These are phyloP conservation scores for Fagopyrum homotropicum DNA, from an alignment of 148 eudicot species.

Conservation along the genomic window DNA sequence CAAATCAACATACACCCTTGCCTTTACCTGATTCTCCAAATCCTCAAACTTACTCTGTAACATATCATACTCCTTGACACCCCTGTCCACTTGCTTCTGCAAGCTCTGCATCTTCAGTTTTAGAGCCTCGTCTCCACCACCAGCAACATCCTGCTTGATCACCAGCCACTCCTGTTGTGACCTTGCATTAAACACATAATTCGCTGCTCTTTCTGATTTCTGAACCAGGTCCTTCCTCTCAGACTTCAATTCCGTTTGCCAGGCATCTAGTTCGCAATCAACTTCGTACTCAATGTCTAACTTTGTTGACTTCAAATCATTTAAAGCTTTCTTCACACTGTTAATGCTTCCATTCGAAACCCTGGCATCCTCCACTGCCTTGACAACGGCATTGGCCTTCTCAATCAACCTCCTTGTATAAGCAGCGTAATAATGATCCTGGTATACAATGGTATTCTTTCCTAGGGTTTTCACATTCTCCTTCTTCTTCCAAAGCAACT, in stretches of 20 bases:
- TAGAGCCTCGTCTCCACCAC: slow-evolving; percentile 22
- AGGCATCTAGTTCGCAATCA: slow-evolving; percentile 40
- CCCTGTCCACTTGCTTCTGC: slow-evolving; percentile 34
- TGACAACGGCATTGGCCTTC: slow-evolving; percentile 34
- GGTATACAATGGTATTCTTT: slow-evolving; percentile 17
- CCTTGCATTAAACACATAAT: slow-evolving; percentile 23
- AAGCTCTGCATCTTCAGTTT: slow-evolving; percentile 35
- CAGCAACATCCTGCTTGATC: slow-evolving; percentile 12
- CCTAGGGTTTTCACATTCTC: slow-evolving; percentile 19
- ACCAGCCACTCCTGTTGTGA: slow-evolving; percentile 43
- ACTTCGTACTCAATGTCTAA: slow-evolving; percentile 53
- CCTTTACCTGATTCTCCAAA: slow-evolving; percentile 45
- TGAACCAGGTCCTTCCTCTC: slow-evolving; percentile 31
- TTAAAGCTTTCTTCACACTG: slow-evolving; percentile 38
- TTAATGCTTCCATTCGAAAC: slow-evolving; percentile 24
- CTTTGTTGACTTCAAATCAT: slow-evolving; percentile 46
- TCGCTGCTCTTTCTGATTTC: slow-evolving; percentile 23
- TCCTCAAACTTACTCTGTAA: slow-evolving; percentile 48
- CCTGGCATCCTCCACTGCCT: slow-evolving; percentile 50
- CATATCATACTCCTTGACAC: slow-evolving; percentile 48
- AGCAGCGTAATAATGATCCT: slow-evolving; percentile 48
- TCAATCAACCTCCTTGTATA: slow-evolving; percentile 43
- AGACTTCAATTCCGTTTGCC: slow-evolving; percentile 34
- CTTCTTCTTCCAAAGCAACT: slow-evolving; percentile 27
- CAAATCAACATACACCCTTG: slow-evolving; percentile 50